These are phyloP conservation scores for Camillea tinctor DNA, from an alignment of 2,329 filamentous ascomycete species.

Conservation along the genomic window DNA sequence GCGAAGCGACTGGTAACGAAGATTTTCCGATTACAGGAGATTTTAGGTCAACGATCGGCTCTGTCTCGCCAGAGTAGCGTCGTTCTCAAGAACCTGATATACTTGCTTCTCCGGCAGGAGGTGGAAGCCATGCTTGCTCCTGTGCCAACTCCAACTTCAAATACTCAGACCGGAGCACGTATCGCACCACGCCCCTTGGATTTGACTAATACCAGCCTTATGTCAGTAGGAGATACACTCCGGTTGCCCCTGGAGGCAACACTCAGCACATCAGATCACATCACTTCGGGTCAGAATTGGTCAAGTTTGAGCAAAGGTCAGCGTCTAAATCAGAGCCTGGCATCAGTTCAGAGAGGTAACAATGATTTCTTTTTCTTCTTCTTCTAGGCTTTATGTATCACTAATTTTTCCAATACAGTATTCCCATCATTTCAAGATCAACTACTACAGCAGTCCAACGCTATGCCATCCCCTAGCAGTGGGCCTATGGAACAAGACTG, in stretches of 20 bases:
- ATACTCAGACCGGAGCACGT: not conserved
- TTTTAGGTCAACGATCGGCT: not conserved
- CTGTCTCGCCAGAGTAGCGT: not conserved
- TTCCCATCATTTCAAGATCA: not conserved
- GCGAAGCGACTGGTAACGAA: not conserved
- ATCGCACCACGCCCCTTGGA: not conserved
- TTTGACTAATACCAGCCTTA: not conserved
- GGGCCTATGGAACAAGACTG: not conserved
- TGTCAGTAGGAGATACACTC: not conserved
- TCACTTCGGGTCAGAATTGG: not conserved
- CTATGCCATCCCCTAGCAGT: not conserved
- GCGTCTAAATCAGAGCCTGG: not conserved
- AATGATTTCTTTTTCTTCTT: not conserved
- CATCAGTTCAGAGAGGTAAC: not conserved
- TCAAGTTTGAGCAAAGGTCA: not conserved
- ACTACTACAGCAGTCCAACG: not conserved
- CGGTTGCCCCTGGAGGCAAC: not conserved
- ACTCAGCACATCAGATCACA: not conserved
- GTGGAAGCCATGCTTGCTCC: not conserved
- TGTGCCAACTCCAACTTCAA: not conserved
- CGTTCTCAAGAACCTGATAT: not conserved
- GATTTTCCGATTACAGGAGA: not conserved
- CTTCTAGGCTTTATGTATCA: not conserved
- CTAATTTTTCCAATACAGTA: not conserved
- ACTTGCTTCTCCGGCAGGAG: not conserved